Conservation (phyloP, 768 basidiomycete species). For the Kwoniella shandongensis region DNA sequence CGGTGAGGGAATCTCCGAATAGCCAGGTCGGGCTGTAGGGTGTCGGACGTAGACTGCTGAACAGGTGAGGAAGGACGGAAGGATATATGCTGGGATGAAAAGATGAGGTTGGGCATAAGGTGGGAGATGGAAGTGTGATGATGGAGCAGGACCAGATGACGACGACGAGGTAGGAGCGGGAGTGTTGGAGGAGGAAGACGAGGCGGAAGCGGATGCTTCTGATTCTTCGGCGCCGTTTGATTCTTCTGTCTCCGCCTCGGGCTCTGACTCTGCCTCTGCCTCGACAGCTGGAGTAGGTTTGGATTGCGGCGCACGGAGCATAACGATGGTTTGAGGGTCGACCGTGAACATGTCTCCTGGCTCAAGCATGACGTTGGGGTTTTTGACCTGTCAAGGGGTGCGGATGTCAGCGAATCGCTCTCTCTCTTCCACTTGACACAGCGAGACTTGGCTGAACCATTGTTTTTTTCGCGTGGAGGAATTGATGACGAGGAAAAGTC, state of each 20-base stretch:
- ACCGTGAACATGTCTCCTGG: slow-evolving; percentile 95
- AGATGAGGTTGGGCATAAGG: slow-evolving; percentile 83
- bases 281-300: slow-evolving; percentile 2
- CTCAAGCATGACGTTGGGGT: slow-evolving; percentile 81
- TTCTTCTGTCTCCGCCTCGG: slow-evolving; percentile 24
- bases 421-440: not conserved
- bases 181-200: slow-evolving; percentile 12
- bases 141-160: slow-evolving; percentile 41
- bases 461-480: too few relatives aligned
- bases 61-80: slow-evolving; percentile 81
- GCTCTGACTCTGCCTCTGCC: slow-evolving; percentile 5
- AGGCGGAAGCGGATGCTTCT: slow-evolving; percentile 16
- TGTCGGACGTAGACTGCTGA: slow-evolving; percentile 91
- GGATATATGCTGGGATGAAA: slow-evolving; percentile 89
- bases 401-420: not conserved
- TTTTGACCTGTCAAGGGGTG: slow-evolving; percentile 62
- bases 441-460: too few relatives aligned
- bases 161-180: slow-evolving; percentile 12
- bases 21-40: slow-evolving; percentile 92
- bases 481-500: too few relatives aligned
- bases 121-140: slow-evolving; percentile 74
- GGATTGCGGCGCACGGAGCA: slow-evolving; percentile 57
- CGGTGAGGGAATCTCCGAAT: slow-evolving; percentile 86
- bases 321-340: slow-evolving; percentile 73
- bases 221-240: slow-evolving; percentile 22